Percentiles rank a stretch among this genome's conserved stretches.
Evolutionary conservation across 2,329 filamentous ascomycete genomes (phyloP).

Genomic region (Helminthosporium solani): DNA sequence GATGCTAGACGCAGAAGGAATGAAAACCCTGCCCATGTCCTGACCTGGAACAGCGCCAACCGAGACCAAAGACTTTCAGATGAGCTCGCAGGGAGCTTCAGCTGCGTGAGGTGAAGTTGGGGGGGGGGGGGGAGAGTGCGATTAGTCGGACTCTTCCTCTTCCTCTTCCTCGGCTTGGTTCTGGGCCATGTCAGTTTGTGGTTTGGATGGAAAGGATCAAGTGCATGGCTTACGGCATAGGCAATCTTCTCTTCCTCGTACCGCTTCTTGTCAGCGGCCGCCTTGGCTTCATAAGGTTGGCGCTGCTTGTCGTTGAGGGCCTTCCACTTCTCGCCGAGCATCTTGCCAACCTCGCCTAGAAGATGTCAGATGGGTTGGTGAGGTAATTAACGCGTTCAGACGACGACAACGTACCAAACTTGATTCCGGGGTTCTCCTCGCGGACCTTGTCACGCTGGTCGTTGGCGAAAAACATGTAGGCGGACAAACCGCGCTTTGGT

Average conservation of each 20-base stretch:
- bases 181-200: constrained; percentile 14
- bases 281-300: constrained; percentile 93
- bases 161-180: constrained; percentile 37
- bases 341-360: constrained; percentile 90
- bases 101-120: constrained; percentile 1
- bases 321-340: constrained; percentile 99
- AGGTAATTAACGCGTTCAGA: background rate
- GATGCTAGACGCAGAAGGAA: constrained; percentile 27
- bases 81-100: constrained; percentile 14
- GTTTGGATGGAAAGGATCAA: background rate
- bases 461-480: constrained; percentile 99
- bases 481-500: constrained; percentile 97
- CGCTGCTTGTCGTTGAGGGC: constrained; percentile 90
- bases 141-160: constrained; percentile 46
- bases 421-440: constrained; percentile 96
- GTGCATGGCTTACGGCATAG: constrained; percentile 48
- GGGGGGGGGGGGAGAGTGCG: constrained; percentile 11
- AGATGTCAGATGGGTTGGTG: constrained; percentile 28
- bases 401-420: constrained; percentile 70
- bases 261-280: constrained; percentile 95
- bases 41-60: constrained; percentile 26
- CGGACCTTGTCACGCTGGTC: constrained; percentile 98
- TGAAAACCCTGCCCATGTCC: constrained; percentile 27
- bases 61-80: constrained; percentile 14
- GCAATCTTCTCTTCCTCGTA: constrained; percentile 97